Evolutionary conservation across 768 basidiomycete genomes (phyloP), one percentile per base, ranked within the genome.

Genomic region (Leccinum uliginosum): DNA sequence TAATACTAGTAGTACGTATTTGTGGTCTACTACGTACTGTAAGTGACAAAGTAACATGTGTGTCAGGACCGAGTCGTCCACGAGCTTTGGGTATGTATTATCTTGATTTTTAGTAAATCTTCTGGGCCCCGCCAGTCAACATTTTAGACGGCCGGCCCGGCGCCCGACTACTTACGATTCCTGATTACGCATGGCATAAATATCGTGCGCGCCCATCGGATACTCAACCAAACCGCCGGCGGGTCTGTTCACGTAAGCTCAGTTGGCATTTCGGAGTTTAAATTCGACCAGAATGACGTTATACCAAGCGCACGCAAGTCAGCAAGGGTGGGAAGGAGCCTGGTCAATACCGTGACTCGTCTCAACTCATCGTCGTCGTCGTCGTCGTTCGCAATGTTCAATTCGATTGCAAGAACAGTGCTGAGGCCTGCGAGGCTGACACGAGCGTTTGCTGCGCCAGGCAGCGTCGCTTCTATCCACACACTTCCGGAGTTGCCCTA

Each of bases 401-500:
- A 38, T 59, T 76, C 79, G 54, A 64, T 80, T 58, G 69, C 79
- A 23, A 80, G 77, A 57, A 69, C 71, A 34, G 62, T 74, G 38
- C 64, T 78, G 30, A 79, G 76, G 57, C 79, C 80, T 19, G 63
- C 76, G 38, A 38, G 17, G 38, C 38, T 81, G 46, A 62, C 77
- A 32, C 81, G 84, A 52, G 58, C 79, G 15, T 76, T 83, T 54
- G 73, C 71, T 2, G 74, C 76, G 51, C 72, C 75, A 15, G 67
- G 74, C 27, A 65, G 75, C 40, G 62, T 74, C 14, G 75, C 84
- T 34, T 74, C 76, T 12, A 47, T 85, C 56, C 89, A 93, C 74
- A 87, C 87, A 6, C 82, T 94, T 21, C 92, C 93, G 5, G 75
- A 82, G 40, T 77, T 95, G 29, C 89, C 91, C 46, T 94, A 93